Base-by-base conservation (phyloP, 163 green algal species). In the Scenedesmus sp. region DNA sequence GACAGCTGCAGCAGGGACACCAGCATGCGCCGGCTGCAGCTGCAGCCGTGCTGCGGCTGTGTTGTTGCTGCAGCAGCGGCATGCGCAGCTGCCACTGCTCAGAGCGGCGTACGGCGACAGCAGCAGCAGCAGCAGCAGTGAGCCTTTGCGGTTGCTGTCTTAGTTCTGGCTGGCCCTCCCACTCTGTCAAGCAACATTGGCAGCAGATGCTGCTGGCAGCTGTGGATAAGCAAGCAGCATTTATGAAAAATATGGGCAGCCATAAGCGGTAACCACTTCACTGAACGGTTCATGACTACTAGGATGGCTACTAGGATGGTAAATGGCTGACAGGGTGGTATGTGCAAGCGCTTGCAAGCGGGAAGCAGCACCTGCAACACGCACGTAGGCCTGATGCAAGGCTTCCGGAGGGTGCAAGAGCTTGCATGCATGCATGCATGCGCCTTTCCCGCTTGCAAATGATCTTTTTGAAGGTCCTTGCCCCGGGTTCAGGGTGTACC, bases 71-170 rank as follows among this genome's bases (percentile, higher is more conserved):
- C 18, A 76, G 65, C 65, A 76, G 65, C 65, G 30, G 30, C 30
- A 40, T 76, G 65, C 26, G 65, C 65, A 76, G 65, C 65, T 76
- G 65, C 65, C 40, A 76, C 30, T 9, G 24, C 65, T 76, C 42
- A 72, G 26, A 22, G n/a, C 10, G 30, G n/a, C 46, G 22, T 33
- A 44, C 30, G 35, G 44, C 30, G 44, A 59, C n/a, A 86, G 81
- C 81, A 86, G 53, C 37, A 37, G 56, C 35, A 79, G 35, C 83
- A 59, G 35, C 83, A 80, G 37, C 46, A n/a, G n/a, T n/a, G 13
- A 88, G 83, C 33, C 35, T n/a, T n/a, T n/a, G 73, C n/a, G 35
- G 35, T 82, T 46, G 73, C 73, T 37, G 65, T 40, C 65, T 37
- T 37, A 10, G 65, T 76, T 18, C 9, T 72, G 20, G 20, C 59